A percentile compares a stretch with the other conserved stretches of the same genome.
Conservation (phyloP, 768 basidiomycete species). For the Hypholoma sublateritium region DNA sequence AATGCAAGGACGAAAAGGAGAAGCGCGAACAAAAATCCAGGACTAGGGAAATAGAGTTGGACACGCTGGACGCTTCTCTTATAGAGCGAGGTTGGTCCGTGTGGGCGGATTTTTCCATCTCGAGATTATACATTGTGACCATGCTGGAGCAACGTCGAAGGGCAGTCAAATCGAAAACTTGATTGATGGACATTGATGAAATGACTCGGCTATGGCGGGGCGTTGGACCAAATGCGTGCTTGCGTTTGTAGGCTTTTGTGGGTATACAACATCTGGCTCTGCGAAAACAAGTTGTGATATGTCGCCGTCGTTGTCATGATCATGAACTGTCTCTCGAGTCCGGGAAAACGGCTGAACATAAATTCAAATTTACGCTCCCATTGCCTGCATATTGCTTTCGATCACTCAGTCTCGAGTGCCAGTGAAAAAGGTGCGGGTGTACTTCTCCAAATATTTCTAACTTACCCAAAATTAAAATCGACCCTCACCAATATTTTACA, state of each 20-base stretch:
- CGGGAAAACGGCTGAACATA: too few species aligned
- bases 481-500: too few species aligned
- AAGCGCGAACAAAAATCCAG: slow-evolving; percentile 12
- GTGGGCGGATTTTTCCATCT: background rate
- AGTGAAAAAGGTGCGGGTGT: too few species aligned
- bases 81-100: background rate
- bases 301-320: background rate
- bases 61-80: background rate
- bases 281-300: background rate
- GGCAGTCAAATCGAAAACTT: background rate
- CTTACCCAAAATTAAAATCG: too few species aligned
- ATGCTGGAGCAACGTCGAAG: background rate
- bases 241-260: background rate
- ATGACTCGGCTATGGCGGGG: background rate
- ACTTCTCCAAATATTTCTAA: too few species aligned
- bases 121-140: background rate
- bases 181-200: background rate
- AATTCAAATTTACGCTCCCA: too few species aligned
- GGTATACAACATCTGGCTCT: slow-evolving; percentile 9
- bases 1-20: slow-evolving; percentile 9
- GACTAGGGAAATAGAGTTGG: slow-evolving; percentile 5
- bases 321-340: too few species aligned
- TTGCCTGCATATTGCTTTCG: too few species aligned
- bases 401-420: too few species aligned
- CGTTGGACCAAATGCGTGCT: too few species aligned